These are phyloP conservation scores for Collybiopsis confluens DNA, from an alignment of 768 basidiomycete genomes.

Conservation along the genomic window DNA sequence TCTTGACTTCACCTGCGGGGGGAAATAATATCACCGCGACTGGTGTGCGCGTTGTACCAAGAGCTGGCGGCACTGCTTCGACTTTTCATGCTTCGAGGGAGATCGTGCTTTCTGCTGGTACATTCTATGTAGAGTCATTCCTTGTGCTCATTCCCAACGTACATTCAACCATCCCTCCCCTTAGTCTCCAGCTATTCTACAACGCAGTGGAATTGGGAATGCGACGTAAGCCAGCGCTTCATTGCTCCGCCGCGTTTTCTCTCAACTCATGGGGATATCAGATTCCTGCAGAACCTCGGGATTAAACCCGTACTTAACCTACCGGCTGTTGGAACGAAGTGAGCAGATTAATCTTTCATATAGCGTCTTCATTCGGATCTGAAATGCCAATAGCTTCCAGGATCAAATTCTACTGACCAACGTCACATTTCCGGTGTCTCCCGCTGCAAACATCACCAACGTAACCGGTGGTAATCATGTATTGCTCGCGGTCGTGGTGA, in stretches of 20 bases:
- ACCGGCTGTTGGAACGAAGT: constrained; percentile 16
- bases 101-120: constrained; percentile 12
- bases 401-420: constrained; percentile 14
- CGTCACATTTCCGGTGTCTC: constrained; percentile 9
- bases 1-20: background rate
- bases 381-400: constrained; percentile 14
- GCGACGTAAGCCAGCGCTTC: constrained; percentile 5
- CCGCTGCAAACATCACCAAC: constrained; percentile 9
- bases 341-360: too few relatives aligned
- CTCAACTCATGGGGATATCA: background rate
- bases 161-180: too few relatives aligned
- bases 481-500: constrained; percentile 11
- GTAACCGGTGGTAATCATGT: constrained; percentile 5
- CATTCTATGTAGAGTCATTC: constrained; percentile 9
- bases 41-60: constrained; percentile 7
- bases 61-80: background rate
- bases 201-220: constrained; percentile 15
- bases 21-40: constrained; percentile 9
- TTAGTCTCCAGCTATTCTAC: constrained; percentile 13
- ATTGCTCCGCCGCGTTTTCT: background rate
- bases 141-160: background rate
- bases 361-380: too few relatives aligned
- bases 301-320: constrained; percentile 14
- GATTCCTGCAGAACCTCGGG: constrained; percentile 12
- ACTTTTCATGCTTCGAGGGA: constrained; percentile 11